A percentile compares a stretch with the other conserved stretches of the same genome.
phyloP scores from a whole-genome alignment of 139 green algal species.

The Auxenochlorella pyrenoidosa region DNA sequence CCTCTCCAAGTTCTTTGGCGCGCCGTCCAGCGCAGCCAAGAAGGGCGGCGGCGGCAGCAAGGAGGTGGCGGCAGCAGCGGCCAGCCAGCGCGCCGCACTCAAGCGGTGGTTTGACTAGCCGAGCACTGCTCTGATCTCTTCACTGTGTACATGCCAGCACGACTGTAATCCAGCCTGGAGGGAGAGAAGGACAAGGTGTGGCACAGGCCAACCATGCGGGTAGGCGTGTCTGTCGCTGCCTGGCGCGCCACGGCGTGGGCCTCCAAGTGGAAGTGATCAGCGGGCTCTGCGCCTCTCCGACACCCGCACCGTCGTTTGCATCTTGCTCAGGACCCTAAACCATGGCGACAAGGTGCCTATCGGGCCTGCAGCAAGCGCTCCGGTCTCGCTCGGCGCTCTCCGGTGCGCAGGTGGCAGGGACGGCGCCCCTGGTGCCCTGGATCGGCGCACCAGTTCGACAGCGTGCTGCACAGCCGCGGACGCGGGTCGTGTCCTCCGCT shows the following conservation, averaged over 20 bases:
- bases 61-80: not conserved
- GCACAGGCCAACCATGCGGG: too few relatives aligned
- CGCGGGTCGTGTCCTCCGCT: not conserved
- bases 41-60: conserved; percentile 5
- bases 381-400: not conserved
- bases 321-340: too few relatives aligned
- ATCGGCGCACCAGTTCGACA: not conserved
- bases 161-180: too few relatives aligned
- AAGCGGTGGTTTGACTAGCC: conserved; percentile 43
- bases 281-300: too few relatives aligned
- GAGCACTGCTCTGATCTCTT: not conserved
- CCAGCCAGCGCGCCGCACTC: not conserved
- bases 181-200: too few relatives aligned
- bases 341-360: not conserved
- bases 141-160: too few relatives aligned
- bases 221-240: too few relatives aligned
- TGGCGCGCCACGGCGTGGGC: too few relatives aligned
- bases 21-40: conserved; percentile 12
- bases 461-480: not conserved
- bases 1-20: conserved; percentile 19
- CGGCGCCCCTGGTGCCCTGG: not conserved
- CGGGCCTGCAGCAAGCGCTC: not conserved
- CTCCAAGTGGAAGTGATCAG: too few relatives aligned
- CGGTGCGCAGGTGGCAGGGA: not conserved
- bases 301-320: too few relatives aligned